Evolutionary conservation across 2,329 filamentous ascomycete species (phyloP).

Genomic region (Colletotrichum navitas): DNA sequence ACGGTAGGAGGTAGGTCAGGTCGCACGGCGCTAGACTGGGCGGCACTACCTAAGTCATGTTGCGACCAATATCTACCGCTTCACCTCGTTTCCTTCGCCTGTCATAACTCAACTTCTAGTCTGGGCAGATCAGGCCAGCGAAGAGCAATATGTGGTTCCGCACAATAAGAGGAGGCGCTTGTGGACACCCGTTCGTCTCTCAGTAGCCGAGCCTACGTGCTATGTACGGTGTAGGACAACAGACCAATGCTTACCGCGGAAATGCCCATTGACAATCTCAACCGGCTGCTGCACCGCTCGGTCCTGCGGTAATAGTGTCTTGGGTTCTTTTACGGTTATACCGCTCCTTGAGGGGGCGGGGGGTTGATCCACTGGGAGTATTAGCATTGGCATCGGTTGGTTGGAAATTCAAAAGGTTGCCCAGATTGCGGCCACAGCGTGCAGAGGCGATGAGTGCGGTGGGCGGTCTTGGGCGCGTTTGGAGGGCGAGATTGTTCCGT

Average conservation of each 20-base stretch:
- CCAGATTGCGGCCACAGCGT: constrained; percentile 6
- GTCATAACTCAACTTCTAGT: constrained; percentile 34
- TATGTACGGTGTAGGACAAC: neutral
- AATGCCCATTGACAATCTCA: constrained; percentile 17
- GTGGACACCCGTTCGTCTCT: constrained; percentile 8
- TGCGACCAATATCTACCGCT: constrained; percentile 23
- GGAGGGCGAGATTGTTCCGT: constrained; percentile 22
- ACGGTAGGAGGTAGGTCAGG: constrained; percentile 38
- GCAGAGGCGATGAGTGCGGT: constrained; percentile 26
- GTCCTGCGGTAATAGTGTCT: constrained; percentile 26
- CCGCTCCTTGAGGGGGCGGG: neutral
- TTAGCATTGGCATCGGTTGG: constrained; percentile 10
- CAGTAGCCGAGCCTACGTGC: constrained; percentile 24
- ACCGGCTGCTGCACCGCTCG: constrained; percentile 33
- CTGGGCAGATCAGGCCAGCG: constrained; percentile 28
- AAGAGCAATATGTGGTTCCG: constrained; percentile 15
- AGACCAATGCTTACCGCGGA: constrained; percentile 6
- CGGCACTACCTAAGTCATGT: constrained; percentile 21
- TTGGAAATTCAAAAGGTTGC: constrained; percentile 6
- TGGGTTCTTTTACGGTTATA: neutral
- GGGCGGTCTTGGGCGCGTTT: neutral
- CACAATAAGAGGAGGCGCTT: constrained; percentile 5
- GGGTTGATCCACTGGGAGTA: constrained; percentile 6
- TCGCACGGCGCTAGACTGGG: constrained; percentile 37
- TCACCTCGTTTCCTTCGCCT: constrained; percentile 17